Base-by-base conservation (phyloP, 768 basidiomycete genomes). In the Phylloporus scabripes region DNA sequence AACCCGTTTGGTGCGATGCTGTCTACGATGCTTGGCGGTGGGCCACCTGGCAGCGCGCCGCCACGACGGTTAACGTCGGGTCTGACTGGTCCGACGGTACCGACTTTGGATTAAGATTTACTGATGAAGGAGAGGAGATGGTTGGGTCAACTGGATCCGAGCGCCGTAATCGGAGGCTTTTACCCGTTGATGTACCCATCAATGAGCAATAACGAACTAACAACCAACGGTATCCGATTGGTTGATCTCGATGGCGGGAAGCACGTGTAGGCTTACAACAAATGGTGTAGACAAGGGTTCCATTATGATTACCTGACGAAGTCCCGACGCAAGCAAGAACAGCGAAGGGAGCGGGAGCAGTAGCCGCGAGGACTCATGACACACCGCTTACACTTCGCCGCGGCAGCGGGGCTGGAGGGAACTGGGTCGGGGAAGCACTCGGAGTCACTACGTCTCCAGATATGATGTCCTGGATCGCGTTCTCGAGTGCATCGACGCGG, bases 1-100 rank as follows among this genome's bases (percentile, higher is more conserved):
- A 95, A 95, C 62, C 86, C 94, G 5, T 67, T 97, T 43, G 88
- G 85, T 24, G 91, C 93, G 24, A 87, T 97, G 77, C 70, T 98
- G 68, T 89, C 92, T 5, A 83, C 85, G 5, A 71, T 97, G 63
- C 86, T 98, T 50, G 93, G 93, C 23, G 90, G 90, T 7, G 77
- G 77, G 2, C 57, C 73, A 9, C 65, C 73, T 28, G 62, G 62
- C 7, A 45, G 64, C 17, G 53, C 26, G 1, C 56, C 67, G n/a
- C 57, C 57, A 40, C 60, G 65, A 29, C 58, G 65, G 17, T 42
- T 67, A 40, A 60, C 59, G 24, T 61, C 69, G 5, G 65, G 63
- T 38, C n/a, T 49, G 41, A 37, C 44, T 41, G 53, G 58, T 23
- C 66, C 66, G 38, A 49, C 55, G 34, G 50, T 57, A 6, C 65